A percentile compares a stretch with the other conserved stretches of the same genome.
phyloP scores from a whole-genome alignment of 352 stramenopile species.

The Pythium monospermum region DNA sequence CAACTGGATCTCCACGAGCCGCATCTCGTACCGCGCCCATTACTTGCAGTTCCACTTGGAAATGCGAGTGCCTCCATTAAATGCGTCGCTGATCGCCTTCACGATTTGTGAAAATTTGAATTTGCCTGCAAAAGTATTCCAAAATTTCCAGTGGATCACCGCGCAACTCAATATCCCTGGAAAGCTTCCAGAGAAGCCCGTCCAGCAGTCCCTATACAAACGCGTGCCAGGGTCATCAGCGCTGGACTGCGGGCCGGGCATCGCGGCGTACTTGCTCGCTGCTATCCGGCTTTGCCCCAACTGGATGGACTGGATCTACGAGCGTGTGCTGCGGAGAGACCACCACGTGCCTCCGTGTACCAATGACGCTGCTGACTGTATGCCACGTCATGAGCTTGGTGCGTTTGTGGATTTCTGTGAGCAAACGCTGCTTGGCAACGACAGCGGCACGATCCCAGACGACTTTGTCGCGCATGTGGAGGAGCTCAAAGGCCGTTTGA shows the following conservation, averaged over 20 bases:
- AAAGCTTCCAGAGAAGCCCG: conserved; percentile 30
- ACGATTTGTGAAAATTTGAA: conserved; percentile 49
- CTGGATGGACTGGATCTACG: conserved; percentile 81
- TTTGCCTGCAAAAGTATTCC: conserved; percentile 54
- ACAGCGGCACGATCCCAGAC: conserved; percentile 34
- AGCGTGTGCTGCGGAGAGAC: conserved; percentile 23
- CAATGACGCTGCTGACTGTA: conserved; percentile 2
- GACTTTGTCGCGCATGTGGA: conserved; percentile 40
- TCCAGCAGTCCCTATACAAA: conserved; percentile 10
- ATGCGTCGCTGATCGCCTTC: conserved; percentile 48
- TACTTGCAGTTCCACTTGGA: conserved; percentile 72
- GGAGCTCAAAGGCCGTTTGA: conserved; percentile 28
- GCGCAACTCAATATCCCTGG: conserved; percentile 44
- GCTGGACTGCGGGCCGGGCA: conserved; percentile 43
- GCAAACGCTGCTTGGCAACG: conserved; percentile 29
- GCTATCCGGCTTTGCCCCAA: conserved; percentile 69
- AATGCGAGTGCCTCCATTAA: conserved; percentile 63
- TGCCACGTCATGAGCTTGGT: conserved; percentile 42
- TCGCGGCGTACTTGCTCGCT: conserved; percentile 57
- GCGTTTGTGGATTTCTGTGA: conserved; percentile 53
- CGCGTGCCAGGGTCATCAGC: conserved; percentile 25
- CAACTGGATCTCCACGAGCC: conserved; percentile 32
- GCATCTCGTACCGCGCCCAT: conserved; percentile 44
- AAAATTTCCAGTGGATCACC: conserved; percentile 65
- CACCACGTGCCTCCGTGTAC: conserved; percentile 22